A percentile compares a stretch with the other conserved stretches of the same genome.
These are phyloP conservation scores for Flagelloscypha sp. DNA, from an alignment of 768 basidiomycete species.

Conservation along the genomic window DNA sequence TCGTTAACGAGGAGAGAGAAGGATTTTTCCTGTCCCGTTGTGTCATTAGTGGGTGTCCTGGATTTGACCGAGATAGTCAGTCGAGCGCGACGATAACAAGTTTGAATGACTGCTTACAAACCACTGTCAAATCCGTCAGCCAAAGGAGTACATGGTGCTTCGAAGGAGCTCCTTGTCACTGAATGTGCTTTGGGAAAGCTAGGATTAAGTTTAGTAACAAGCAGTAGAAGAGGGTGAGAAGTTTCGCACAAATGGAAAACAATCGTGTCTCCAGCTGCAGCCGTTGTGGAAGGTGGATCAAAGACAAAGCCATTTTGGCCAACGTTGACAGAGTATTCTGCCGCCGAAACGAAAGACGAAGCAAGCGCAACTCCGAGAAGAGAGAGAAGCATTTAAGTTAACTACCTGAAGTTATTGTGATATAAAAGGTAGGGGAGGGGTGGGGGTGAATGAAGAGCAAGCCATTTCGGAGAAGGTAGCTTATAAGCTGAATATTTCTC, in stretches of 20 bases:
- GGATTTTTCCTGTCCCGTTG: slow-evolving; percentile 28
- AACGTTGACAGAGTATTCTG: slow-evolving; percentile 13
- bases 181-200: background rate
- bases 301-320: slow-evolving; percentile 13
- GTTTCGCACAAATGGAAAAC: slow-evolving; percentile 15
- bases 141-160: slow-evolving; percentile 23
- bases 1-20: slow-evolving; percentile 32
- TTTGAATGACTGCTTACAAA: slow-evolving; percentile 22
- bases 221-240: slow-evolving; percentile 32
- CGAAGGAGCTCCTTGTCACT: too few species aligned
- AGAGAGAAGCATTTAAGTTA: too few species aligned
- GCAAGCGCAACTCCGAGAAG: too few species aligned
- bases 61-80: background rate
- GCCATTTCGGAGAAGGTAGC: too few species aligned
- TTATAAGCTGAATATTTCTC: too few species aligned
- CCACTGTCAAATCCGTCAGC: slow-evolving; percentile 24
- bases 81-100: background rate
- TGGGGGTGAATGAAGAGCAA: too few species aligned
- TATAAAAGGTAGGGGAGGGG: too few species aligned
- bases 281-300: slow-evolving; percentile 12
- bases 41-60: slow-evolving; percentile 33
- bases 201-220: slow-evolving; percentile 22
- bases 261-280: slow-evolving; percentile 12
- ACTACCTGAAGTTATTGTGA: too few species aligned
- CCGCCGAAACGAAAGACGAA: too few species aligned